Evolutionary conservation across 805 yeast genomes (phyloP), one percentile per base, ranked within the genome.

Genomic region (Cyberlindnera euphorbiiphila): DNA sequence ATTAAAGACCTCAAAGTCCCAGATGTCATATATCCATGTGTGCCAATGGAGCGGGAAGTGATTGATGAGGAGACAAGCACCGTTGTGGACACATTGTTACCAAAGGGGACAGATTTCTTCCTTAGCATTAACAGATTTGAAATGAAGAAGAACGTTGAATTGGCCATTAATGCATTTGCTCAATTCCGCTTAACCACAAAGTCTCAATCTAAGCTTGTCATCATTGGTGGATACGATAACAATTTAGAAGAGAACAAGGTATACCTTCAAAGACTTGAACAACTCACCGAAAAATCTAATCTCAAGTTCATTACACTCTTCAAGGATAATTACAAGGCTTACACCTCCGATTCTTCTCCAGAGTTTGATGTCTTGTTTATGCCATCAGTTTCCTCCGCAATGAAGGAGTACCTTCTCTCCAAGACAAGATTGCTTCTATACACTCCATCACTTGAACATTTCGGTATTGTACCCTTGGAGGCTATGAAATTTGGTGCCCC

Each of bases 391-490:
- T 71, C 84, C 27, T 69, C 87, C 2, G 56, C 70, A 2, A 57
- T 84, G 42, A 86, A 87, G 60, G 78, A 69, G 55, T 64, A 71
- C 3, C 68, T 93, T 19, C 63, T 93, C 23, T 57, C 70, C 25
- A 60, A 66, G 9, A 69, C 89, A 2, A 70, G 72, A 32, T 49
- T 84, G 39, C 67, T 93, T 16, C 62, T 89, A 30, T 93, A 93
- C 56, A 93, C 99, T 0, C 98, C 99, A 3, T 70, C 84, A 0
- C 74, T 73, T 51, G 98, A 93, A 60, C 99, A 93, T 63, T 93
- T 93, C 57, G 99, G 99, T 11, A 93, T 93, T 46, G 99, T 93
- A 9, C 99, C 99, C 2, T 69, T 93, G 12, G 98, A 93, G 58
- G 89, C 96, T 10, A 89, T 93, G 97, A 71, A 81, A 32, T 69